phyloP scores from a whole-genome alignment of 2,329 filamentous ascomycete genomes.

The Laburnicola sp. region DNA sequence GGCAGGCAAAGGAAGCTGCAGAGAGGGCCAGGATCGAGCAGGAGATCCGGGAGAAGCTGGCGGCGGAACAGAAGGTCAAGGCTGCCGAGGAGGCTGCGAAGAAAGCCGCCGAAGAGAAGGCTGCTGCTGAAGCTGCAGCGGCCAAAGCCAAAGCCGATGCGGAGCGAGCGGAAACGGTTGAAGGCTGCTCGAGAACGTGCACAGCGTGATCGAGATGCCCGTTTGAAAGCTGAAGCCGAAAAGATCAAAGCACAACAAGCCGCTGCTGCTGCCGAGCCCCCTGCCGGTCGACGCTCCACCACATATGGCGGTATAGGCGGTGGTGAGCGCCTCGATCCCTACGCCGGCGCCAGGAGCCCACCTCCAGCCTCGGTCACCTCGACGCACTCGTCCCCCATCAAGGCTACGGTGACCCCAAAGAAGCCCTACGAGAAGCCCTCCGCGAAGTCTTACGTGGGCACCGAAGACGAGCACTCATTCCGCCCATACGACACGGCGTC shows the following conservation, averaged over 20 bases:
- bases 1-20: slow-evolving; percentile 40
- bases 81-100: slow-evolving; percentile 45
- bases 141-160: slow-evolving; percentile 40
- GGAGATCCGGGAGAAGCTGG: slow-evolving; percentile 48
- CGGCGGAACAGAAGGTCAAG: slow-evolving; percentile 45
- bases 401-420: slow-evolving; percentile 44
- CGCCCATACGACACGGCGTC: slow-evolving; percentile 72
- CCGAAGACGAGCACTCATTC: slow-evolving; percentile 64
- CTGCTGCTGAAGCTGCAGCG: slow-evolving; percentile 31
- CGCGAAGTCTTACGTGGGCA: slow-evolving; percentile 62
- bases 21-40: slow-evolving; percentile 44
- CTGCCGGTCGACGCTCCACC: slow-evolving; percentile 34
- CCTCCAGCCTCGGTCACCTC: slow-evolving; percentile 45
- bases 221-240: slow-evolving; percentile 42
- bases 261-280: slow-evolving; percentile 27
- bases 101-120: slow-evolving; percentile 40
- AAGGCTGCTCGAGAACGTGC: slow-evolving; percentile 47
- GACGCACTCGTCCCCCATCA: slow-evolving; percentile 45
- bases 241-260: slow-evolving; percentile 32
- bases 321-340: slow-evolving; percentile 71
- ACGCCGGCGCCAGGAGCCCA: slow-evolving; percentile 64
- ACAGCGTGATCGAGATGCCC: slow-evolving; percentile 43
- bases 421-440: slow-evolving; percentile 53
- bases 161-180: slow-evolving; percentile 39
- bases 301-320: slow-evolving; percentile 54